phyloP scores from a whole-genome alignment of 2,329 filamentous ascomycete genomes.

The Sarocladium strictum region DNA sequence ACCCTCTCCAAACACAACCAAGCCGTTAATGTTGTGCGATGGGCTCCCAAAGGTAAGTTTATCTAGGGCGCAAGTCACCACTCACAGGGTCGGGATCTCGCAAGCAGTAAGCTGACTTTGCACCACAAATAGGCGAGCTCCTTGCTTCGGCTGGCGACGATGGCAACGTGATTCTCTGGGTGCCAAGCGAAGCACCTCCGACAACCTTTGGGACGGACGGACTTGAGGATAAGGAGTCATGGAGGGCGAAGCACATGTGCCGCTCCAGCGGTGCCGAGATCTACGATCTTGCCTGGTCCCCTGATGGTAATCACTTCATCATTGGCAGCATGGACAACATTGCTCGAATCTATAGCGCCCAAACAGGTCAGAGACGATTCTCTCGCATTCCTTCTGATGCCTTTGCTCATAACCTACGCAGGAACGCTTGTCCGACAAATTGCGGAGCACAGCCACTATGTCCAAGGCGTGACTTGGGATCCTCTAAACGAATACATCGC shows the following conservation, averaged over 20 bases:
- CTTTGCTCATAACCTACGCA: conserved; percentile 16
- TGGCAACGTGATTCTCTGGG: conserved; percentile 94
- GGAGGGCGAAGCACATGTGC: conserved; percentile 97
- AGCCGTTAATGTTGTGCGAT: conserved; percentile 95
- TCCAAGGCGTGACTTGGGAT: conserved; percentile 98
- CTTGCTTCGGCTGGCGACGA: conserved; percentile 95
- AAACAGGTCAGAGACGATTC: conserved; percentile 61
- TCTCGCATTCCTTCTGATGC: background rate
- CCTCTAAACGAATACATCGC: conserved; percentile 96
- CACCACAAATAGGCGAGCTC: conserved; percentile 63
- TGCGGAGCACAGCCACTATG: conserved; percentile 95
- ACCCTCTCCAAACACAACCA: conserved; percentile 92
- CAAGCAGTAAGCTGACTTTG: too few relatives aligned
- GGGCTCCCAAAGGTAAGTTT: conserved; percentile 86
- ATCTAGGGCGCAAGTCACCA: too few relatives aligned
- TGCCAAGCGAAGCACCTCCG: conserved; percentile 71
- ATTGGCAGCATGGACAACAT: conserved; percentile 99
- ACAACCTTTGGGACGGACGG: conserved; percentile 74
- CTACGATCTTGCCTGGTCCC: conserved; percentile 97
- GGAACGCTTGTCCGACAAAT: conserved; percentile 77
- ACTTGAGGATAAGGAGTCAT: conserved; percentile 90
- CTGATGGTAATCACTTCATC: conserved; percentile 93
- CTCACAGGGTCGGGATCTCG: too few relatives aligned
- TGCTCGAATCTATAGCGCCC: conserved; percentile 91
- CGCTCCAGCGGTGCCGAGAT: conserved; percentile 92